Conservation (phyloP, 768 basidiomycete species). For the Psilocybe tampanensis region DNA sequence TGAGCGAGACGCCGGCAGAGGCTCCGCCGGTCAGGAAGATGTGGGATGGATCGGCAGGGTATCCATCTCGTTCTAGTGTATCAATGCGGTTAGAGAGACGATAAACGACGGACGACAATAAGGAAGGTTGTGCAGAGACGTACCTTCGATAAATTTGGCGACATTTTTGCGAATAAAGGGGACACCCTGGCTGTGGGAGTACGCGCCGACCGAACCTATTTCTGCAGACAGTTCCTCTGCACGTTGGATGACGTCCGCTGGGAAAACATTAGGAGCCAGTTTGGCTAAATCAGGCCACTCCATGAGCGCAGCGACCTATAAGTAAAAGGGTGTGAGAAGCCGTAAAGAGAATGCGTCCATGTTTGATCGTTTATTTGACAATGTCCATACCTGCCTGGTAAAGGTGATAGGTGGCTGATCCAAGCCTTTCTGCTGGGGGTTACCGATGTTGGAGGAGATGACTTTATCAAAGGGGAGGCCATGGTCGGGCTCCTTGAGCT, state of each 20-base stretch:
- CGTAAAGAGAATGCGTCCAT: background rate
- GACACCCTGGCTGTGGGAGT: constrained; percentile 94
- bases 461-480: constrained; percentile 84
- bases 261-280: constrained; percentile 78
- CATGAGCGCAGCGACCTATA: constrained; percentile 88
- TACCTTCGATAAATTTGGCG: constrained; percentile 87
- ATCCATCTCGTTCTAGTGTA: constrained; percentile 93
- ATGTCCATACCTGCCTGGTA: constrained; percentile 75
- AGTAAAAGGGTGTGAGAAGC: background rate
- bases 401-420: constrained; percentile 94
- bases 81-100: too few relatives aligned
- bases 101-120: too few relatives aligned
- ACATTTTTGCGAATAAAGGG: constrained; percentile 86
- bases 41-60: constrained; percentile 75
- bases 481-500: constrained; percentile 58
- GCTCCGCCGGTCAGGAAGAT: constrained; percentile 97
- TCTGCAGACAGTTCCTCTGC: constrained; percentile 80
- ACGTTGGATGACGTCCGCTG: constrained; percentile 80
- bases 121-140: constrained; percentile 23
- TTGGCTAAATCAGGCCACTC: constrained; percentile 89
- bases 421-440: constrained; percentile 94
- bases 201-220: constrained; percentile 93
- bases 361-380: background rate
- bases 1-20: constrained; percentile 88
- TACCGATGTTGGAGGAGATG: constrained; percentile 96